Base-by-base conservation (phyloP, 1,284 basidiomycete genomes). In the Naganishia liquefaciens region DNA sequence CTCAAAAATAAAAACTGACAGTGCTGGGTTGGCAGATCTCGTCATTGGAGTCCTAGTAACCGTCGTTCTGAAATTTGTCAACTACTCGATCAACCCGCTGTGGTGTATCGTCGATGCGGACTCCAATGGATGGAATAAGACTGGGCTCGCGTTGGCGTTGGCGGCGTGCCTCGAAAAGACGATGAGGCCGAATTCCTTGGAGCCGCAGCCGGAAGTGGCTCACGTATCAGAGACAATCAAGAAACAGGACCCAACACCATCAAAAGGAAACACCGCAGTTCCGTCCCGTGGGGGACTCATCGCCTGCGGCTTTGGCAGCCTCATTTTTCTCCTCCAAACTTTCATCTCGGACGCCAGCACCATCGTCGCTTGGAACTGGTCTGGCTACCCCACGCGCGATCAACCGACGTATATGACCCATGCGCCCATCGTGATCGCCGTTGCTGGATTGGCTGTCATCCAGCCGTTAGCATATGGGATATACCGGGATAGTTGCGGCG, bases 311-410 rank as follows among this genome's bases (percentile, higher is more conserved):
- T 80, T 93, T 5, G 91, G 90, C 2, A 83, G 84, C 42, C 79
- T 91, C 37, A 78, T 93, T 19, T 93, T 90, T 79, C 83, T 86
- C 15, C 72, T 94, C 0, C 90, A 95, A 73, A 88, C 86, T 40
- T 83, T 92, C 64, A 80, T 91, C 47, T 86, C 87, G 6, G 93
- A 97, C 70, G 81, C 87, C 0, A 89, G 88, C 66, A 93, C 91
- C 0, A 83, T 94, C 62, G 85, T 95, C 67, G 87, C 90, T 1
- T 95, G 91, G 90, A 87, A 89, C 0, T 96, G 92, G 91, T 89
- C 89, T 0, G 93, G 93, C 1, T 95, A 88, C 71, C 90, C 93
- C 0, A 73, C 84, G 66, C 84, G 80, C 47, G 91, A 90, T 0
- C 54, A 57, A 21, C 92, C 91, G 0, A 77, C 87, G 10, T 87